Evolutionary conservation across 2,329 filamentous ascomycete genomes (phyloP).

Genomic region (Exserohilum rostratum): DNA sequence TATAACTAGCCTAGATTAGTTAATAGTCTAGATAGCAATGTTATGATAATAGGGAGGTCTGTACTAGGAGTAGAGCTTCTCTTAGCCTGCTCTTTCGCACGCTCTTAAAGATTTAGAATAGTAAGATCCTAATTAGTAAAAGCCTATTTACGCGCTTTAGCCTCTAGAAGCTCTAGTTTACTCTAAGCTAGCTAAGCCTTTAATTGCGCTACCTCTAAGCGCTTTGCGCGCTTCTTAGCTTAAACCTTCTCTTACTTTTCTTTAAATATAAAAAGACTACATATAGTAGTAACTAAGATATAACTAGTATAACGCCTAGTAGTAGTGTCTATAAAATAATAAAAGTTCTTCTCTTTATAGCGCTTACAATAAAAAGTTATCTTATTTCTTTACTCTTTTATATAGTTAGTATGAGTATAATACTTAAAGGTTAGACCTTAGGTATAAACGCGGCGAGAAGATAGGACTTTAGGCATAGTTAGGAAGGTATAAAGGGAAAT

Average conservation of each 20-base stretch:
- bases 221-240: not conserved
- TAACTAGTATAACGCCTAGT: not conserved
- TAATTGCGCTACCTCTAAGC: not conserved
- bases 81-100: not conserved
- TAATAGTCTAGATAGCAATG: not conserved
- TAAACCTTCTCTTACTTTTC: not conserved
- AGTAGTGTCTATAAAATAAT: not conserved
- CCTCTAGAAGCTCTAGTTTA: not conserved
- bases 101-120: not conserved
- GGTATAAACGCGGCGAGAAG: no score
- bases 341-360: not conserved
- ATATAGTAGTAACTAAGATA: not conserved
- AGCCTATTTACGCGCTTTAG: no score
- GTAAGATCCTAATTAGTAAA: not conserved
- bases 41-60: not conserved
- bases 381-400: no score
- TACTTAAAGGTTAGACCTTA: no score
- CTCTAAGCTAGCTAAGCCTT: not conserved
- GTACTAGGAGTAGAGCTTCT: not conserved
- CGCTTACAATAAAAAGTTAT: not conserved
- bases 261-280: not conserved
- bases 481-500: no score
- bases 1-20: not conserved
- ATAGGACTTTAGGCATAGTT: constrained; percentile 1
- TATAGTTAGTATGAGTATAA: not conserved